A percentile compares a stretch with the other conserved stretches of the same genome.
These are phyloP conservation scores for Fistulifera pelliculosa DNA, from an alignment of 108 stramenopile species.

Conservation along the genomic window DNA sequence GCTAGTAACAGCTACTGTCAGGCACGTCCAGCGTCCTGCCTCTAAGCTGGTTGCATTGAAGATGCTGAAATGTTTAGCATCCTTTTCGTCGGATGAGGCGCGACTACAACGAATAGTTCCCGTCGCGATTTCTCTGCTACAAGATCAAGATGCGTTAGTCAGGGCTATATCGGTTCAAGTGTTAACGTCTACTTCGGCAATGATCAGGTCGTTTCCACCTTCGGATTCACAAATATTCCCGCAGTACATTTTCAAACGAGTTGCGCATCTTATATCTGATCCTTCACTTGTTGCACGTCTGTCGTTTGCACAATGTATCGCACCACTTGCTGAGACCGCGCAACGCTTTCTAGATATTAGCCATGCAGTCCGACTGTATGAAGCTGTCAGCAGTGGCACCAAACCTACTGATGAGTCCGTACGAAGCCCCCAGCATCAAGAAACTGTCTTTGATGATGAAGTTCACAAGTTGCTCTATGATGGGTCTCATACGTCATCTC, in stretches of 20 bases:
- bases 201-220: conserved; percentile 73
- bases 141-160: conserved; percentile 84
- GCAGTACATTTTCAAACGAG: conserved; percentile 89
- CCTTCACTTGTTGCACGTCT: conserved; percentile 71
- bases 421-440: background rate
- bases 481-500: background rate
- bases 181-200: conserved; percentile 54
- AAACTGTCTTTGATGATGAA: conserved; percentile 35
- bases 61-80: conserved; percentile 69
- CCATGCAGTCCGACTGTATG: conserved; percentile 72
- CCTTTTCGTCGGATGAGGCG: conserved; percentile 66
- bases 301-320: conserved; percentile 79
- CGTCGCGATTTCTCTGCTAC: conserved; percentile 62
- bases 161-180: conserved; percentile 68
- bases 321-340: conserved; percentile 75
- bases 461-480: conserved; percentile 31
- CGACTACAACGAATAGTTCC: conserved; percentile 92
- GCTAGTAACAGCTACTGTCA: conserved; percentile 70
- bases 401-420: too few relatives aligned
- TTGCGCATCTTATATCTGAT: conserved; percentile 82
- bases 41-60: conserved; percentile 85
- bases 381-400: conserved; percentile 60
- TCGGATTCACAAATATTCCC: conserved; percentile 91
- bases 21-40: conserved; percentile 83
- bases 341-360: conserved; percentile 84